phyloP scores from a whole-genome alignment of 164 flowering plant species.

The Stephania japonica region DNA sequence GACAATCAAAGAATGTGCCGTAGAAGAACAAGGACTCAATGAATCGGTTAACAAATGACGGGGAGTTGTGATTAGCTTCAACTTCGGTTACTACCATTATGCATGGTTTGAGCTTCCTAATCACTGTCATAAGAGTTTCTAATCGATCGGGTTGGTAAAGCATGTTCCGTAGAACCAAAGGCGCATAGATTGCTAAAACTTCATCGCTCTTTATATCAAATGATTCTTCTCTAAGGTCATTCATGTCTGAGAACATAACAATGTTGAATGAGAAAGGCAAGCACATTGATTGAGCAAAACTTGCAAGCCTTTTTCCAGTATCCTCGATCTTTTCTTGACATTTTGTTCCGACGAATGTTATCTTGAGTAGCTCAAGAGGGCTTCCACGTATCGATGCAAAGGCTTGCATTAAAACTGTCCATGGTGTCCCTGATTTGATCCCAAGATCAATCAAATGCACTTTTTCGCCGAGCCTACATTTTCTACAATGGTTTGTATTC shows the following conservation, averaged over 20 bases:
- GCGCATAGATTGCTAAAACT: slow-evolving; percentile 26
- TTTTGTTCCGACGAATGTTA: slow-evolving; percentile 35
- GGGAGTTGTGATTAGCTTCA: slow-evolving; percentile 49
- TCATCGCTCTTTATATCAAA: slow-evolving; percentile 37
- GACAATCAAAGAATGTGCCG: slow-evolving; percentile 42
- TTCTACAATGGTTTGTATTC: slow-evolving; percentile 45
- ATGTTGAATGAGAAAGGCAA: slow-evolving; percentile 29
- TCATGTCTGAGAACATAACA: slow-evolving; percentile 28
- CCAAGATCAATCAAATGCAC: slow-evolving; percentile 48
- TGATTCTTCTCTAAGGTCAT: slow-evolving; percentile 28
- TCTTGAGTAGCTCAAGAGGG: slow-evolving; percentile 39
- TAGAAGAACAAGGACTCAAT: slow-evolving; percentile 45
- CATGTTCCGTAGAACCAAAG: slow-evolving; percentile 16
- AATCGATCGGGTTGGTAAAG: slow-evolving; percentile 18
- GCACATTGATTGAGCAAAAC: slow-evolving; percentile 32
- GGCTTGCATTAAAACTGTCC: slow-evolving; percentile 48
- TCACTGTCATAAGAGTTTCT: slow-evolving; percentile 36
- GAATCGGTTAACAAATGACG: slow-evolving; percentile 39
- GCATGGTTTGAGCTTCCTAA: slow-evolving; percentile 37
- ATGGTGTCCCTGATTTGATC: slow-evolving; percentile 35
- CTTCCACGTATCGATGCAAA: slow-evolving; percentile 19
- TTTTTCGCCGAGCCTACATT: slow-evolving; percentile 29
- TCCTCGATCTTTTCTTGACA: slow-evolving; percentile 17
- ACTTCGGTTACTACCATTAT: slow-evolving; percentile 41
- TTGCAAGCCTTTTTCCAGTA: slow-evolving; percentile 27